A percentile compares a stretch with the other conserved stretches of the same genome.
phyloP scores from a whole-genome alignment of 306 rosid species.

The Rubus parviflorus region DNA sequence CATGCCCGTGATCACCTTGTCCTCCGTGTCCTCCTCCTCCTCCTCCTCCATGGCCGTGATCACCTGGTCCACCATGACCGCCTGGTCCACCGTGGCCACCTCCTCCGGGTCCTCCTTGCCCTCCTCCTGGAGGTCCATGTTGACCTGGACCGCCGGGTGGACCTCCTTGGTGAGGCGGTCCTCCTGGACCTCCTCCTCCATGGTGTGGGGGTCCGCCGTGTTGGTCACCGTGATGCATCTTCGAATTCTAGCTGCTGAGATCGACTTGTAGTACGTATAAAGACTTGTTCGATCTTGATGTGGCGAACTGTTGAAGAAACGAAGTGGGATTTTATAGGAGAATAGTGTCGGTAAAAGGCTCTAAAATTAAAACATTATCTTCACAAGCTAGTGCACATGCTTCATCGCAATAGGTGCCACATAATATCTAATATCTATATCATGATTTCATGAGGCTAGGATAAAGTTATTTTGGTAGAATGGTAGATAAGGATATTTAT shows the following conservation, averaged over 20 bases:
- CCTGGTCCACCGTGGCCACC: neutral
- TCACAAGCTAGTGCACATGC: neutral
- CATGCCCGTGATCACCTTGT: too few species aligned
- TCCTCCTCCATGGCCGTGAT: too few species aligned
- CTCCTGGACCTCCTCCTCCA: neutral
- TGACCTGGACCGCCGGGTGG: neutral
- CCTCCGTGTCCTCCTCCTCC: too few species aligned
- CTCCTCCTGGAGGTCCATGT: neutral
- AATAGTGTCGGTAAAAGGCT: neutral
- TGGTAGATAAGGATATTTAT: neutral
- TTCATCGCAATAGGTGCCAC: neutral
- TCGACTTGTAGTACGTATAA: neutral
- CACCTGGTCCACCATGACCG: neutral
- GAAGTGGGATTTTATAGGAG: neutral
- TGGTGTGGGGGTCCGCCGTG: neutral
- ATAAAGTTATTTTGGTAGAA: neutral
- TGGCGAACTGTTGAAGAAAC: neutral
- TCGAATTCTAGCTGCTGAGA: neutral
- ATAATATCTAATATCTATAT: neutral
- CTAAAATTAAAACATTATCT: neutral
- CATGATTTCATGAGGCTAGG: too few species aligned
- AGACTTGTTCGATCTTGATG: neutral
- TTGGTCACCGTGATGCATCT: constrained; percentile 13
- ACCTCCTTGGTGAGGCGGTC: neutral
- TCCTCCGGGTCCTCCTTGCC: neutral